Percentiles rank a stretch among this genome's conserved stretches.
Evolutionary conservation across 148 eudicot genomes (phyloP).

Genomic region (Silene latifolia): DNA sequence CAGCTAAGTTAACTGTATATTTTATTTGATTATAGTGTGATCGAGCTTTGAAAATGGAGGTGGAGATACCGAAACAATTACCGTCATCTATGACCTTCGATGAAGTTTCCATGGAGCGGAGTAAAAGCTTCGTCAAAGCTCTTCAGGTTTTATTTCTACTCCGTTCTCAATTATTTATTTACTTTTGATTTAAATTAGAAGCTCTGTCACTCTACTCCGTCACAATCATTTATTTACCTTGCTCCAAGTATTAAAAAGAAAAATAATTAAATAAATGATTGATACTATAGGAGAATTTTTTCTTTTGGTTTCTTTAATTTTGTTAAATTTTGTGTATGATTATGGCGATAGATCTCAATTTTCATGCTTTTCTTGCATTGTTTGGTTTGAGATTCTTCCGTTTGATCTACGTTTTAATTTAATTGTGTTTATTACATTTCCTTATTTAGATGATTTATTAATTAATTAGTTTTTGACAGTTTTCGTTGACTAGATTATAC

Average conservation of each 20-base stretch:
- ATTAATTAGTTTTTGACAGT: neutral
- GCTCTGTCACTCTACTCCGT: too few species aligned
- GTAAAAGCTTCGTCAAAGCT: conserved; percentile 45
- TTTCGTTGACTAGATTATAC: conserved; percentile 25
- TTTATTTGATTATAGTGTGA: neutral
- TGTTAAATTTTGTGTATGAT: neutral
- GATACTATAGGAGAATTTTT: too few species aligned
- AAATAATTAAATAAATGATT: too few species aligned
- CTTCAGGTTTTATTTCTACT: conserved; percentile 35
- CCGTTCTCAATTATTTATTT: too few species aligned
- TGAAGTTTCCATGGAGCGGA: conserved; percentile 45
- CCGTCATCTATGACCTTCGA: conserved; percentile 37
- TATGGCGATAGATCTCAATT: conserved; percentile 22
- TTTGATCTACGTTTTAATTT: conserved; percentile 13
- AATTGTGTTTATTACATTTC: neutral
- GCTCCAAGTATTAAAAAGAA: too few species aligned
- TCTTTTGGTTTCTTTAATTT: neutral
- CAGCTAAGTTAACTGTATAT: neutral
- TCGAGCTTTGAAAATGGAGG: conserved; percentile 17
- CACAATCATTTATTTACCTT: too few species aligned
- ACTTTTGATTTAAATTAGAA: too few species aligned
- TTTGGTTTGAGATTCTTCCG: conserved; percentile 1
- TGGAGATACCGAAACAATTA: conserved; percentile 19
- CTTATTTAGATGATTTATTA: neutral
- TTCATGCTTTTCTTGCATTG: neutral